A percentile compares a stretch with the other conserved stretches of the same genome.
Evolutionary conservation across 2,329 filamentous ascomycete species (phyloP).

Genomic region (Dactylellina sp.): DNA sequence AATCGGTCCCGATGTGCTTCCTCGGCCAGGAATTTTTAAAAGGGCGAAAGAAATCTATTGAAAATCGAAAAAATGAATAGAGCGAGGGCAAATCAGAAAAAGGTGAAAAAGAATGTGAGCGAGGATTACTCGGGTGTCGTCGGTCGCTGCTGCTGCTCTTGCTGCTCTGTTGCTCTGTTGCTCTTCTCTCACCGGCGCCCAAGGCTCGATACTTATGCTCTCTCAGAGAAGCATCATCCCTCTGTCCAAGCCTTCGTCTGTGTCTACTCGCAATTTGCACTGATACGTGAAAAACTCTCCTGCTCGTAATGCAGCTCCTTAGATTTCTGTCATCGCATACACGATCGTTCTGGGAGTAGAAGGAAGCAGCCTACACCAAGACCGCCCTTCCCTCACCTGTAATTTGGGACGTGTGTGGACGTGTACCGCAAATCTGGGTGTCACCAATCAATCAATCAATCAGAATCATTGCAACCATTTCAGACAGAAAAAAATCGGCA

Average conservation of each 20-base stretch:
- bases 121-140: constrained; percentile 2
- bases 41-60: too few relatives aligned
- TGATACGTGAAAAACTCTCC: constrained; percentile 41
- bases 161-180: constrained; percentile 22
- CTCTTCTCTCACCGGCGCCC: constrained; percentile 5
- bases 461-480: too few relatives aligned
- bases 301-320: constrained; percentile 28
- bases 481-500: constrained; percentile 50
- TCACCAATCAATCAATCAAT: not conserved
- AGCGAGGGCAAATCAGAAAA: not conserved
- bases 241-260: too few relatives aligned
- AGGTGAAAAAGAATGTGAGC: too few relatives aligned
- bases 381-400: constrained; percentile 26
- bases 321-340: constrained; percentile 28
- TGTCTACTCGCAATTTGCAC: constrained; percentile 40
- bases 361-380: constrained; percentile 27
- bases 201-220: constrained; percentile 48
- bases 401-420: too few relatives aligned
- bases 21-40: constrained; percentile 20
- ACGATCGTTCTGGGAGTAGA: constrained; percentile 40
- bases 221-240: too few relatives aligned
- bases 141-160: constrained; percentile 21
- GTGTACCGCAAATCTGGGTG: constrained; percentile 11
- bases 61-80: not conserved
- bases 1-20: constrained; percentile 48